Evolutionary conservation across 2,329 filamentous ascomycete species (phyloP).

Genomic region (Fusarium sp.): DNA sequence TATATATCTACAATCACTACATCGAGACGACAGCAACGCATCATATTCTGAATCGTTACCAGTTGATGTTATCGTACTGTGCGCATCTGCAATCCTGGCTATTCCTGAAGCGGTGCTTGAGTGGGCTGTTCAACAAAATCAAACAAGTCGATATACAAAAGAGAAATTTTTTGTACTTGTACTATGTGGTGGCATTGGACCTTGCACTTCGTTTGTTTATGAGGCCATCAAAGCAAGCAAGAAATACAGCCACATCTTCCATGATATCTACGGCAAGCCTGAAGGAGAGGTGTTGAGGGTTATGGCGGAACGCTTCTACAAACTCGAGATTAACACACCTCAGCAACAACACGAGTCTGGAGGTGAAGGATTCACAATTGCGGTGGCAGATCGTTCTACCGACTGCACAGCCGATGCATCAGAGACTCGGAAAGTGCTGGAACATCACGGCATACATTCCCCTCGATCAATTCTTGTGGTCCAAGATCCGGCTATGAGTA

Average conservation of each 20-base stretch:
- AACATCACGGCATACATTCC: fast-evolving
- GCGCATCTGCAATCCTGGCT: constrained; percentile 17
- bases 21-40: fast-evolving
- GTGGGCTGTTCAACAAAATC: background rate
- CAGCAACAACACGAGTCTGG: background rate
- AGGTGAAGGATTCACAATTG: fast-evolving
- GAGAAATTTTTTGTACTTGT: constrained; percentile 7
- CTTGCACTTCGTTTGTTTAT: constrained; percentile 15
- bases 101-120: constrained; percentile 24
- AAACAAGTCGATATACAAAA: fast-evolving
- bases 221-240: constrained; percentile 14
- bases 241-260: background rate
- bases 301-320: constrained; percentile 14
- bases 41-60: fast-evolving
- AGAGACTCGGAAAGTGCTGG: background rate
- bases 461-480: constrained; percentile 11
- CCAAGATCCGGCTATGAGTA: constrained; percentile 26
- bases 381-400: background rate
- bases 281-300: constrained; percentile 18
- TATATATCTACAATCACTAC: background rate
- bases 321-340: background rate
- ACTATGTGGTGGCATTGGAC: constrained; percentile 10
- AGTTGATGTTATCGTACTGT: constrained; percentile 6
- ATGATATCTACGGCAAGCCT: background rate
- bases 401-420: constrained; percentile 9